Evolutionary conservation across 768 basidiomycete genomes (phyloP).

Genomic region (Rossbeevera mucosa): DNA sequence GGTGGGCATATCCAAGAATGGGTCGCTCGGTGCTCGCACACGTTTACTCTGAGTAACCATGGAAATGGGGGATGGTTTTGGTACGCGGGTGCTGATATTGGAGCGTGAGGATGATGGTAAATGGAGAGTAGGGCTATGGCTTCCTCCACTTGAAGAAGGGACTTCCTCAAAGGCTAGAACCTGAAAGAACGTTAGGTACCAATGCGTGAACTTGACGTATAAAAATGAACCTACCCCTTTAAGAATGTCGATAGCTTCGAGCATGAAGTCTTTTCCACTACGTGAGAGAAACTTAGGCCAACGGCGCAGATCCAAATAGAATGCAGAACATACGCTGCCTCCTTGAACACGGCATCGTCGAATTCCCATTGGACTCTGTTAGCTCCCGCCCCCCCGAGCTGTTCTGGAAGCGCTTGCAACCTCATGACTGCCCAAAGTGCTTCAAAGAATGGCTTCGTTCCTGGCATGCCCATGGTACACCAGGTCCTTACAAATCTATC

Average conservation of each 20-base stretch:
- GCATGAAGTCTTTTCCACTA: constrained; percentile 93
- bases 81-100: constrained; percentile 24
- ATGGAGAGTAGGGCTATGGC: constrained; percentile 32
- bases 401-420: constrained; percentile 74
- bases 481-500: constrained; percentile 73
- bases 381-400: constrained; percentile 74
- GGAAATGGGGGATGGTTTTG: constrained; percentile 38
- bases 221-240: constrained; percentile 66
- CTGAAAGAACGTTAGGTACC: constrained; percentile 23
- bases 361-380: constrained; percentile 82
- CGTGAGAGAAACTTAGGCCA: constrained; percentile 20
- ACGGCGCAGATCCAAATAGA: constrained; percentile 5
- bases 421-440: constrained; percentile 73
- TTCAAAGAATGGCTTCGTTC: constrained; percentile 76
- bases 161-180: constrained; percentile 74
- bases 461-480: constrained; percentile 85
- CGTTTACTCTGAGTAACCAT: constrained; percentile 54
- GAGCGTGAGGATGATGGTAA: constrained; percentile 43
- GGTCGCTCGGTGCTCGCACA: constrained; percentile 71
- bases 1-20: constrained; percentile 69
- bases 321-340: constrained; percentile 71
- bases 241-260: constrained; percentile 82
- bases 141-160: constrained; percentile 31
- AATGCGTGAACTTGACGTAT: not conserved
- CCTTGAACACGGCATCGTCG: constrained; percentile 92